These are phyloP conservation scores for Aulographum hederae DNA, from an alignment of 2,329 filamentous ascomycete genomes.

Conservation along the genomic window DNA sequence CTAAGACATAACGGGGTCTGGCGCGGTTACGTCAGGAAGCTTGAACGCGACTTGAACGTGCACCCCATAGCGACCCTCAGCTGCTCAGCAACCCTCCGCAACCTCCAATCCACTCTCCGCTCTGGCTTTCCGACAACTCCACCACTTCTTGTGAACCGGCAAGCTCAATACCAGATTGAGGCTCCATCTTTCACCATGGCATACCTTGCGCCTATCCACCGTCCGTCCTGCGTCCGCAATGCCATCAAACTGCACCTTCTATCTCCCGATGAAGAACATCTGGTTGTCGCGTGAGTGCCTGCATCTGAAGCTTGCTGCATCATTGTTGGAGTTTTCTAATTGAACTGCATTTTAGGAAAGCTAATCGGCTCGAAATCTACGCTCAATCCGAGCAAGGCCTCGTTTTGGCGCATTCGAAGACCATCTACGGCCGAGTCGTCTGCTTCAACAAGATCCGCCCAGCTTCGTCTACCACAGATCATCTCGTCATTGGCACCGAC, in stretches of 20 bases:
- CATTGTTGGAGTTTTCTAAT: background rate
- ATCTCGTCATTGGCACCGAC: constrained; percentile 86
- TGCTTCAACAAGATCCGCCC: constrained; percentile 70
- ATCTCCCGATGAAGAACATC: constrained; percentile 53
- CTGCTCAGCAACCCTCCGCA: too few relatives aligned
- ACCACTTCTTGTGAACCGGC: too few relatives aligned
- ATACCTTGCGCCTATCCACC: constrained; percentile 85
- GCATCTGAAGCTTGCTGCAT: background rate
- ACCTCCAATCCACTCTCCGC: too few relatives aligned
- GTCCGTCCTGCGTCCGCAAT: constrained; percentile 78
- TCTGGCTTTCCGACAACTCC: too few relatives aligned
- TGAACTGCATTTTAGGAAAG: constrained; percentile 35
- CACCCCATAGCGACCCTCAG: too few relatives aligned
- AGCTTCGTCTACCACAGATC: constrained; percentile 53
- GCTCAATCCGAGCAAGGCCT: constrained; percentile 46
- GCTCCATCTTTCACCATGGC: too few relatives aligned
- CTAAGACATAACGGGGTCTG: too few relatives aligned
- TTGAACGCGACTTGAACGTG: too few relatives aligned
- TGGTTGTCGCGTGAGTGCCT: constrained; percentile 63
- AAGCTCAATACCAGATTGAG: too few relatives aligned
- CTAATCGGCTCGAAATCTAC: constrained; percentile 77
- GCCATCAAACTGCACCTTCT: constrained; percentile 68
- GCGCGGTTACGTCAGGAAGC: too few relatives aligned
- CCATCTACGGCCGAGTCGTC: constrained; percentile 70
- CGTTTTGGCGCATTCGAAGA: constrained; percentile 45